Conservation (phyloP, 2,329 filamentous ascomycete genomes). For the Passalora sequoiae region DNA sequence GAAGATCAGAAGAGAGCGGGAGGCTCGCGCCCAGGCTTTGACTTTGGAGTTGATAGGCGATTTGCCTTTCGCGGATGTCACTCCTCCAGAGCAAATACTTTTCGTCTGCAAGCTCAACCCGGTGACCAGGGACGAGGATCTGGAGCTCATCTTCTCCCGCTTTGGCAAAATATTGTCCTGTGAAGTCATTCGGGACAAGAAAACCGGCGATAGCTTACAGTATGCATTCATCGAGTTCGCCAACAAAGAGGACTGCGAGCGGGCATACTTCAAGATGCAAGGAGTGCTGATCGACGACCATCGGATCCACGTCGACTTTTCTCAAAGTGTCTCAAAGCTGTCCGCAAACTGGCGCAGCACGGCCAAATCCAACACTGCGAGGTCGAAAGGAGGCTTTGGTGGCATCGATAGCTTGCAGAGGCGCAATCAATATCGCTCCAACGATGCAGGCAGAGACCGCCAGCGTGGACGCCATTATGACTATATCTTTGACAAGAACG, state of each 20-base stretch:
- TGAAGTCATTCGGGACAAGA: slow-evolving; percentile 90
- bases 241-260: slow-evolving; percentile 85
- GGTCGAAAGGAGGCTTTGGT: slow-evolving; percentile 73
- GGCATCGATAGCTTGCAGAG: slow-evolving; percentile 85
- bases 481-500: slow-evolving; percentile 73
- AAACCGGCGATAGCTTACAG: slow-evolving; percentile 89
- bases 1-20: slow-evolving; percentile 74
- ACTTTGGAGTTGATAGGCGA: slow-evolving; percentile 98
- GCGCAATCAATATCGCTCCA: slow-evolving; percentile 80
- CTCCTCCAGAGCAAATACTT: slow-evolving; percentile 91
- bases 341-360: slow-evolving; percentile 84
- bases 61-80: slow-evolving; percentile 93
- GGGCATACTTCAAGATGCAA: slow-evolving; percentile 98
- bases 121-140: slow-evolving; percentile 87
- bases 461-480: slow-evolving; percentile 55
- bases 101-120: slow-evolving; percentile 99
- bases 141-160: slow-evolving; percentile 92
- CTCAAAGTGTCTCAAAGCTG: slow-evolving; percentile 82
- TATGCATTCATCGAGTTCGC: slow-evolving; percentile 98
- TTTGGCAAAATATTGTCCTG: slow-evolving; percentile 94
- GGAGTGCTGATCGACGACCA: slow-evolving; percentile 94
- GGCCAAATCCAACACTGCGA: slow-evolving; percentile 72
- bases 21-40: slow-evolving; percentile 87
- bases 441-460: slow-evolving; percentile 37
- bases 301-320: slow-evolving; percentile 97